Evolutionary conservation across 2,329 filamentous ascomycete genomes (phyloP).

Genomic region (Lasiodiplodia sp.): DNA sequence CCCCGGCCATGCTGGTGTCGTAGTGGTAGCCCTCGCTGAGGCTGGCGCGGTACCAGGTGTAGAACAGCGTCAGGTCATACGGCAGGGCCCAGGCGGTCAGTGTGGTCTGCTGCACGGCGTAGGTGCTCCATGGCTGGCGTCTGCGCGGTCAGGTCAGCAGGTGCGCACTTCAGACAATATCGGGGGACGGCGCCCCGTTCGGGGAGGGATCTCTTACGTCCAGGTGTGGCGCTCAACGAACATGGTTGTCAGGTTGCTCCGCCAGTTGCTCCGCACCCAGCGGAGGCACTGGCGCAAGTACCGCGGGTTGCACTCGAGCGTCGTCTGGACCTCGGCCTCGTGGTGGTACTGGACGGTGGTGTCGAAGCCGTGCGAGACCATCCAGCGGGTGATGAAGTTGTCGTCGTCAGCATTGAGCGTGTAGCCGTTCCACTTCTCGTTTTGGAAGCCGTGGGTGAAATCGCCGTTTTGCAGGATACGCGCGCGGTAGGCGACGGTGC

Average conservation of each 20-base stretch:
- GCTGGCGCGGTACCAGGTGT: constrained; percentile 36
- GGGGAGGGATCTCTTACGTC: constrained; percentile 68
- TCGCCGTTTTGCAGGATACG: constrained; percentile 84
- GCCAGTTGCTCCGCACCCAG: constrained; percentile 97
- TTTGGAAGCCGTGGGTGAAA: constrained; percentile 88
- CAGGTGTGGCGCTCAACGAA: constrained; percentile 83
- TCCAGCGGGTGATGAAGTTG: constrained; percentile 97
- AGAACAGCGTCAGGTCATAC: constrained; percentile 76
- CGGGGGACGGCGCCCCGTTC: constrained; percentile 16
- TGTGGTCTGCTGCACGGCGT: constrained; percentile 90
- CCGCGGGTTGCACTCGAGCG: constrained; percentile 84
- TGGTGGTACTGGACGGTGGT: constrained; percentile 97
- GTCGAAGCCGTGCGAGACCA: constrained; percentile 90
- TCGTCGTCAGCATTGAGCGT: constrained; percentile 96
- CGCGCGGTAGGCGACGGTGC: constrained; percentile 90
- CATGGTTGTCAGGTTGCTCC: constrained; percentile 93
- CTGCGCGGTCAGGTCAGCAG: constrained; percentile 54
- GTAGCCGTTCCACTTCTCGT: constrained; percentile 83
- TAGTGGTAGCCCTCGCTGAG: constrained; percentile 14
- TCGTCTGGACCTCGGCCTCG: constrained; percentile 80
- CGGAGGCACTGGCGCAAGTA: constrained; percentile 93
- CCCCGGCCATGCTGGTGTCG: constrained; percentile 32
- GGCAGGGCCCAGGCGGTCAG: constrained; percentile 86
- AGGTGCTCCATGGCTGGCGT: constrained; percentile 91
- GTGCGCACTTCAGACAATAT: constrained; percentile 23